A percentile compares a stretch with the other conserved stretches of the same genome.
Evolutionary conservation across 495 filamentous ascomycete genomes (phyloP).

Genomic region (Rhizodiscina lignyota): DNA sequence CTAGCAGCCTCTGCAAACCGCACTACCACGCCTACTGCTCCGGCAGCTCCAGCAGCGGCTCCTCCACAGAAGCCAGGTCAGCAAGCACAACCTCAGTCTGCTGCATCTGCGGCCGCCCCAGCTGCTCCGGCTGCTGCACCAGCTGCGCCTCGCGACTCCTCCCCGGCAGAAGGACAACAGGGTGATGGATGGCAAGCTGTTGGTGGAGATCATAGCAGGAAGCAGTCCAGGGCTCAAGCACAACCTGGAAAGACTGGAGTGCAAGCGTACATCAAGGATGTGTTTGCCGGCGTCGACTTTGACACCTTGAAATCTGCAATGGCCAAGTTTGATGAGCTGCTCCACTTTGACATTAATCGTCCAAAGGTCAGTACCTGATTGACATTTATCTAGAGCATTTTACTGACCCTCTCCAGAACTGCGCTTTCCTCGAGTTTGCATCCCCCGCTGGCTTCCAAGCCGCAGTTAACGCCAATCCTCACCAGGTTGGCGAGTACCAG

Average conservation of each 20-base stretch:
- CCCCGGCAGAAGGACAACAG: constrained; percentile 26
- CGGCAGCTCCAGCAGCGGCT: constrained; percentile 8
- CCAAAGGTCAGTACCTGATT: constrained; percentile 52
- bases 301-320: constrained; percentile 49
- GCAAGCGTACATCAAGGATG: constrained; percentile 80
- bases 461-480: constrained; percentile 72
- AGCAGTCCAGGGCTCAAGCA: constrained; percentile 29
- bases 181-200: constrained; percentile 65
- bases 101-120: constrained; percentile 6
- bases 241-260: constrained; percentile 23
- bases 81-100: constrained; percentile 7
- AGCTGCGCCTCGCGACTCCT: constrained; percentile 25
- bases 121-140: constrained; percentile 8
- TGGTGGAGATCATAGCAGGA: constrained; percentile 58
- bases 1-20: constrained; percentile 40
- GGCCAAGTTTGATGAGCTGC: constrained; percentile 57
- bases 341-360: constrained; percentile 79
- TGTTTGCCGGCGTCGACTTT: constrained; percentile 64
- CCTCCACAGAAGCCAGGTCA: constrained; percentile 3
- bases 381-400: neutral
- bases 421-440: constrained; percentile 88
- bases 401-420: constrained; percentile 49
- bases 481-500: constrained; percentile 62
- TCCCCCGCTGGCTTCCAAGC: constrained; percentile 60
- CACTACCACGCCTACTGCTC: constrained; percentile 21